These are phyloP conservation scores for Rubia occidens DNA, from an alignment of 305 asterid genomes.

Conservation along the genomic window DNA sequence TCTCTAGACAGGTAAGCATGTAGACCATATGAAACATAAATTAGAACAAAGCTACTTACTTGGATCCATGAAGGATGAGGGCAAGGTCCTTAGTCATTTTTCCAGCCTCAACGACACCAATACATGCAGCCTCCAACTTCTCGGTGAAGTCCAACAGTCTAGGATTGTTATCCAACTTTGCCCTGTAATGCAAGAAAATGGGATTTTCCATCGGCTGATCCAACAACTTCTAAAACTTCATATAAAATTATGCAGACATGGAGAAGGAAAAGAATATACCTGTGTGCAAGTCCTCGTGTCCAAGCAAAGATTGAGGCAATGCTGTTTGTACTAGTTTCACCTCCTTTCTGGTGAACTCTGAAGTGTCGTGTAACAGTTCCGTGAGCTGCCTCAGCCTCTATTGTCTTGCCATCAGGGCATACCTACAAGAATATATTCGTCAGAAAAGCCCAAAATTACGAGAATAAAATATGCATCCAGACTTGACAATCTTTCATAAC, in stretches of 20 bases:
- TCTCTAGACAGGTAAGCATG: neutral
- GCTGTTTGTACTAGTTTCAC: slow-evolving; percentile 98
- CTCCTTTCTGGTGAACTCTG: slow-evolving; percentile 95
- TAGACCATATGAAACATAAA: neutral
- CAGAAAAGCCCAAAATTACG: neutral
- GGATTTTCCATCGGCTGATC: neutral
- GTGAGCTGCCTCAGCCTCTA: slow-evolving; percentile 97
- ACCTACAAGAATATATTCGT: slow-evolving; percentile 38
- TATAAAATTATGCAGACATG: neutral
- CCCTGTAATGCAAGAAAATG: slow-evolving; percentile 35
- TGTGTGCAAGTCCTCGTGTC: slow-evolving; percentile 97
- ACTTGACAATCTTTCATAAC: neutral
- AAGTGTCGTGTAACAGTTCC: slow-evolving; percentile 97
- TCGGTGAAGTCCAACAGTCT: slow-evolving; percentile 79
- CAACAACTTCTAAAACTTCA: neutral
- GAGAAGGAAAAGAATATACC: slow-evolving; percentile 27
- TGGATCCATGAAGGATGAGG: slow-evolving; percentile 82
- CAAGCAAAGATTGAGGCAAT: slow-evolving; percentile 97
- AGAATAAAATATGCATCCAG: neutral
- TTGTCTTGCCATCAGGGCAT: slow-evolving; percentile 99
- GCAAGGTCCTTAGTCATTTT: slow-evolving; percentile 99
- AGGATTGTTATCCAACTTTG: slow-evolving; percentile 77
- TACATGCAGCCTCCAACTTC: slow-evolving; percentile 85
- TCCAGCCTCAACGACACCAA: slow-evolving; percentile 81
- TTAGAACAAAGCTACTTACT: slow-evolving; percentile 37